Evolutionary conservation across 2,329 filamentous ascomycete genomes (phyloP).

Genomic region (Talaromyces sp.): DNA sequence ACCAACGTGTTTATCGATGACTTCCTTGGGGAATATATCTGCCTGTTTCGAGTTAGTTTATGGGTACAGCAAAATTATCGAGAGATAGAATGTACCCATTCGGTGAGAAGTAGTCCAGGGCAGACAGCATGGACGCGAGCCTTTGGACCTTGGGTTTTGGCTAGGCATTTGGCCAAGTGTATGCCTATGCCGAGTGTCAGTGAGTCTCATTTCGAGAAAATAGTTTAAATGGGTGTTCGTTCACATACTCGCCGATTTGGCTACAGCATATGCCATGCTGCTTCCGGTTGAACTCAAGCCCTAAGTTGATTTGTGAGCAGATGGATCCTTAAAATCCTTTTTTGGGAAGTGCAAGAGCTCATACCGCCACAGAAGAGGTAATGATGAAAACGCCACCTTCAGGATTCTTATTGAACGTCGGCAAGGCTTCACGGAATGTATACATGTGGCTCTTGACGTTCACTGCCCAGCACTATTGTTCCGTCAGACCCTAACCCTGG

Average conservation of each 20-base stretch:
- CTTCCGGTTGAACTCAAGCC: conserved; percentile 48
- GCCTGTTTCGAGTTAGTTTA: conserved; percentile 35
- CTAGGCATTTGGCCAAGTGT: conserved; percentile 62
- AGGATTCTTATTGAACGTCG: conserved; percentile 56
- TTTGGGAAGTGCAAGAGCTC: conserved; percentile 13
- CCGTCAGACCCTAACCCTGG: not conserved
- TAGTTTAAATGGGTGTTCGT: not conserved
- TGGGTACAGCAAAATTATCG: not conserved
- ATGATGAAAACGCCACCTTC: conserved; percentile 61
- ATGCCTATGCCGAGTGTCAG: conserved; percentile 38
- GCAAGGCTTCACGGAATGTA: conserved; percentile 52
- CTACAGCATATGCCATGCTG: conserved; percentile 67
- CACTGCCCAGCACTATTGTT: conserved; percentile 51
- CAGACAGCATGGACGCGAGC: conserved; percentile 60
- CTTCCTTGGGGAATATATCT: conserved; percentile 52
- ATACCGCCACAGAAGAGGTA: conserved; percentile 57
- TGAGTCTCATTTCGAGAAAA: not conserved
- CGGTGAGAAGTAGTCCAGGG: conserved; percentile 61
- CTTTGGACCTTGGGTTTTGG: conserved; percentile 57
- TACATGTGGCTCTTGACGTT: conserved; percentile 55
- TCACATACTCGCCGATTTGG: conserved; percentile 62
- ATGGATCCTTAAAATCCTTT: conserved; percentile 11
- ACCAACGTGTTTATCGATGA: conserved; percentile 50
- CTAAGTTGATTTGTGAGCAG: conserved; percentile 22
- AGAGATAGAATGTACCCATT: conserved; percentile 49